These are phyloP conservation scores for Ophiosphaerella korrae DNA, from an alignment of 2,329 filamentous ascomycete species.

Conservation along the genomic window DNA sequence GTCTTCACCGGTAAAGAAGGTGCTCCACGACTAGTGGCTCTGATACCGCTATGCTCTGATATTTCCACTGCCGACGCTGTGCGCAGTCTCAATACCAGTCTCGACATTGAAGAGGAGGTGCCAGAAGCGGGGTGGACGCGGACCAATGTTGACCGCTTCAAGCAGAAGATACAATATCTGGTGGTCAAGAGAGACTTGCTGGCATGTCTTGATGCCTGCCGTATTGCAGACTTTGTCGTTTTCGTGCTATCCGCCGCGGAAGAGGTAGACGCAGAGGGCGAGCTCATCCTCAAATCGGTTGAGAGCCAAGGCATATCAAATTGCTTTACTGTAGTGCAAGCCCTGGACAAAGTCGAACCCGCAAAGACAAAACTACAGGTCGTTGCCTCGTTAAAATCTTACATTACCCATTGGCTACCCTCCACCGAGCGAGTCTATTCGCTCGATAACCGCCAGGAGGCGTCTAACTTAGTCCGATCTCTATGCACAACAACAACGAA, in stretches of 20 bases:
- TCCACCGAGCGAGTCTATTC: conserved; percentile 89
- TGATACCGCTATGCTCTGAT: conserved; percentile 81
- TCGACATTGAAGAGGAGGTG: conserved; percentile 75
- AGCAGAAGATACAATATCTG: conserved; percentile 90
- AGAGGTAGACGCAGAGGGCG: conserved; percentile 83
- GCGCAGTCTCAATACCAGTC: conserved; percentile 71
- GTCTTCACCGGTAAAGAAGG: conserved; percentile 87
- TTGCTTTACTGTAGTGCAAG: conserved; percentile 82
- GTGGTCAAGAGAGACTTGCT: conserved; percentile 74
- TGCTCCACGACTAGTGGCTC: conserved; percentile 83
- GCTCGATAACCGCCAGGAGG: conserved; percentile 86
- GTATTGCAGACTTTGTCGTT: conserved; percentile 88
- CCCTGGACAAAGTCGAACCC: conserved; percentile 76
- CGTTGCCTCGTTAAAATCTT: conserved; percentile 83
- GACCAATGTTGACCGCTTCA: conserved; percentile 84
- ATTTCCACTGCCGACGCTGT: conserved; percentile 71
- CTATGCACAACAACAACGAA: conserved; percentile 92
- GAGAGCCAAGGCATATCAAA: conserved; percentile 96
- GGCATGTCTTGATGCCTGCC: conserved; percentile 80
- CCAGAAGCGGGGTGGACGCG: conserved; percentile 63
- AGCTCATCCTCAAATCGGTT: conserved; percentile 82
- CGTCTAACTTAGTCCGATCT: conserved; percentile 85
- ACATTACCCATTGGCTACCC: conserved; percentile 93
- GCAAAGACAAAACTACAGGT: conserved; percentile 79
- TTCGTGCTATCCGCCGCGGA: conserved; percentile 81